These are phyloP conservation scores for Globisporangium lucens DNA, from an alignment of 352 stramenopile genomes.

Conservation along the genomic window DNA sequence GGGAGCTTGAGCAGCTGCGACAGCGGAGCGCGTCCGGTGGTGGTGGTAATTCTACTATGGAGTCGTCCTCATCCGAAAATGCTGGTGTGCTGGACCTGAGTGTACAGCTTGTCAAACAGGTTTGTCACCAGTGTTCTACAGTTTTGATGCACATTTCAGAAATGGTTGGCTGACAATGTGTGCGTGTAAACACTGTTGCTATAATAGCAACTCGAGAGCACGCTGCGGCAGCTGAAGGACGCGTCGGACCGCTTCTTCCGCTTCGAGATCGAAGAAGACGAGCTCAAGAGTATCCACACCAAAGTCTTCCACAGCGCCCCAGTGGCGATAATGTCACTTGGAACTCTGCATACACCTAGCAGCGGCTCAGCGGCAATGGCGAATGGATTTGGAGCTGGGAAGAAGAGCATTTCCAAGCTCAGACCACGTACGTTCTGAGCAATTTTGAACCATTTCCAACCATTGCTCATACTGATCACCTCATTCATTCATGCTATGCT, in stretches of 20 bases:
- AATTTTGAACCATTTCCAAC: neutral
- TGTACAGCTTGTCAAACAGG: constrained; percentile 30
- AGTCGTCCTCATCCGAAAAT: neutral
- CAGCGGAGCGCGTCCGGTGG: neutral
- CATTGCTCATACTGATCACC: neutral
- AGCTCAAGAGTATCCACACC: constrained; percentile 75
- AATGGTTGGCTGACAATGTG: neutral
- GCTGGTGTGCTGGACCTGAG: constrained; percentile 12
- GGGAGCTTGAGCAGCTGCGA: constrained; percentile 52
- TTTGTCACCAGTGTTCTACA: constrained; percentile 3
- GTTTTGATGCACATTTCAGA: neutral
- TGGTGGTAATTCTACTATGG: neutral
- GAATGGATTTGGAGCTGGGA: neutral
- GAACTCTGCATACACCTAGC: neutral
- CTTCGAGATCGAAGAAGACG: constrained; percentile 94
- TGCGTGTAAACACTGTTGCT: neutral
- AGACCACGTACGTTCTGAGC: constrained; percentile 22
- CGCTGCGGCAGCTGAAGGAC: constrained; percentile 67
- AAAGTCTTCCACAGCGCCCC: constrained; percentile 35
- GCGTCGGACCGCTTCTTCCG: constrained; percentile 87
- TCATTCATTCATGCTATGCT: neutral
- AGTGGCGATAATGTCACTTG: neutral
- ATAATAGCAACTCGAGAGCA: constrained; percentile 57
- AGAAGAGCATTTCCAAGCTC: constrained; percentile 18
- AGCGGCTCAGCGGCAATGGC: neutral